Evolutionary conservation across 2,329 filamentous ascomycete species (phyloP), one percentile per base, ranked within the genome.

Genomic region (Ophiobolus disseminans): DNA sequence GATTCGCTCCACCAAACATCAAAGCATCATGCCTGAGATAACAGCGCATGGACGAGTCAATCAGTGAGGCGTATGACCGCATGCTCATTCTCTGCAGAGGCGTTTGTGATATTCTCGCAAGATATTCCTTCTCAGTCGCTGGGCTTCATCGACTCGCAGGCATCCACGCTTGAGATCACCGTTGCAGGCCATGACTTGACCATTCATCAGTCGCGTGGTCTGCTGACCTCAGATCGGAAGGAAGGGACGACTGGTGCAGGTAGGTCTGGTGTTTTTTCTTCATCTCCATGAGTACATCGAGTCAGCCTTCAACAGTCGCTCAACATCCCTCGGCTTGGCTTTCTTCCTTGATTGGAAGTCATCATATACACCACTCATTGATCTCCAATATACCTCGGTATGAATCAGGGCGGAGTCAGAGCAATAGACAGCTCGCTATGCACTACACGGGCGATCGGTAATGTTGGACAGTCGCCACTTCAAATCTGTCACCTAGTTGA

Each of bases 101-200:
- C 90, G 4, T 97, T 96, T 67, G 76, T 92, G 28, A 81, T 97
- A 45, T 97, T 96, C 78, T 87, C 90, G 34, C 86, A 88, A 68
- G 76, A 84, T 14, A 83, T 90, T 20, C 86, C 88, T 0, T 88
- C 88, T 10, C 85, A 60, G 50, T 65, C 61, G 13, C 60, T 97
- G 8, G 94, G 93, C 66, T 94, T 97, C 73, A 76, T 97, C 55
- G 87, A 96, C 70, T 78, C 88, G 13, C 85, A 82, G 56, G 85
- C 89, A 8, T 70, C 81, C 1, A 74, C 77, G 2, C 72, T 97
- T 26, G 83, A 90, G 10, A 69, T 96, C 49, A 80, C 81, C 25
- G 81, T 97, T 52, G 84, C 79, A 45, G 86, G 81, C 45, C 80
- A 80, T 42, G 89, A 96, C 65, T 85, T 91, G 50, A 83, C 82